A percentile compares a stretch with the other conserved stretches of the same genome.
phyloP scores from a whole-genome alignment of 1,284 basidiomycete species.

The Kwoniella shivajii region DNA sequence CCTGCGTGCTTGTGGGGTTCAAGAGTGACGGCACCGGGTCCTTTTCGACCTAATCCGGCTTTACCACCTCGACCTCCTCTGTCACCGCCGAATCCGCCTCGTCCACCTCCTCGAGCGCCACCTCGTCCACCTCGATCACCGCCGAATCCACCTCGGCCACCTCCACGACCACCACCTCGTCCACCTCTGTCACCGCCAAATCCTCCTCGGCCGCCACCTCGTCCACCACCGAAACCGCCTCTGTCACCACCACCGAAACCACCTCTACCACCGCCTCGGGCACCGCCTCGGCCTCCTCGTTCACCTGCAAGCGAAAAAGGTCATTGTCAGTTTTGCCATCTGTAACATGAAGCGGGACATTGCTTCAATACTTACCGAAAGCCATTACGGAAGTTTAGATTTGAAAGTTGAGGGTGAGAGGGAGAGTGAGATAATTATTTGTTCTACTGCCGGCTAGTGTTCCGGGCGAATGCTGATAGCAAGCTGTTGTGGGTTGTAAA shows the following conservation, averaged over 20 bases:
- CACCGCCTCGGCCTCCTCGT: conserved; percentile 55
- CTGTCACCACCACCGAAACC: conserved; percentile 44
- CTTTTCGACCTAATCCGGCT: conserved; percentile 61
- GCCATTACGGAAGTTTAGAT: conserved; percentile 42
- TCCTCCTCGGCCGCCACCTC: conserved; percentile 39
- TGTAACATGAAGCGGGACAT: background rate
- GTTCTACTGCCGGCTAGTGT: conserved; percentile 5
- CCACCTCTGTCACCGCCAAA: conserved; percentile 35
- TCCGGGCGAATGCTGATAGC: conserved; percentile 7
- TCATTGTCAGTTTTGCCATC: background rate
- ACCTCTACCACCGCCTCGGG: conserved; percentile 51
- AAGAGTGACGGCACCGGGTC: conserved; percentile 83
- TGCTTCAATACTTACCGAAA: conserved; percentile 45
- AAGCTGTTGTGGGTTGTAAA: too few relatives aligned
- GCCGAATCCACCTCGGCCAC: conserved; percentile 36
- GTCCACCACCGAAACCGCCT: conserved; percentile 41
- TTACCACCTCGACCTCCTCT: conserved; percentile 58
- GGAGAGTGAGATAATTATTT: background rate
- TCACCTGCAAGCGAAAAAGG: too few relatives aligned
- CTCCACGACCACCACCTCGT: conserved; percentile 32
- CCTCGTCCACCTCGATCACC: conserved; percentile 37
- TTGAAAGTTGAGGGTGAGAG: background rate
- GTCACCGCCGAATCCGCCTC: conserved; percentile 51
- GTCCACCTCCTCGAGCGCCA: conserved; percentile 27
- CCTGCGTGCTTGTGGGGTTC: conserved; percentile 95